Evolutionary conservation across 2,329 filamentous ascomycete species (phyloP).

Genomic region (Tolypocladium cylindrosporum): DNA sequence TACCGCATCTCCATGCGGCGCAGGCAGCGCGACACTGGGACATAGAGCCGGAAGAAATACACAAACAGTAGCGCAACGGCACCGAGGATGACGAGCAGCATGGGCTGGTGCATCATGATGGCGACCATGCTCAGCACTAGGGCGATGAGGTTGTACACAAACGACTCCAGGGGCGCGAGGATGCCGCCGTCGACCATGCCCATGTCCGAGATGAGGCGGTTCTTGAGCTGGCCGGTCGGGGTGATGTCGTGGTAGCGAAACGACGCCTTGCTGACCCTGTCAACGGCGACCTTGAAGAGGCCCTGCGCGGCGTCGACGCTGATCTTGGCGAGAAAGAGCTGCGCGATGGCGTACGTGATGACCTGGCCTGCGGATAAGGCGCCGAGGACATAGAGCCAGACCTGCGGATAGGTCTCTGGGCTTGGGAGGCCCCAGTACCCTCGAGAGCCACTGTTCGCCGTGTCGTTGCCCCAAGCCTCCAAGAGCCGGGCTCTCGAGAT

Average conservation of each 20-base stretch:
- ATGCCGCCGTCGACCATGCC: constrained; percentile 84
- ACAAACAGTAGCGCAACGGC: constrained; percentile 59
- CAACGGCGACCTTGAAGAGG: constrained; percentile 65
- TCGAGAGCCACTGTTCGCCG: constrained; percentile 3
- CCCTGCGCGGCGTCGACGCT: constrained; percentile 67
- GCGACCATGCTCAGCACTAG: constrained; percentile 66
- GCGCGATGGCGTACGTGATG: constrained; percentile 48
- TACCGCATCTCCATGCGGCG: constrained; percentile 84
- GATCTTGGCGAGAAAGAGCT: constrained; percentile 63
- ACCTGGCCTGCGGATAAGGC: constrained; percentile 53
- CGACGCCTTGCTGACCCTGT: constrained; percentile 64
- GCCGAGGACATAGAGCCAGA: constrained; percentile 67
- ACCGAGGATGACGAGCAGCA: constrained; percentile 65
- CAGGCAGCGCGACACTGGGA: constrained; percentile 75
- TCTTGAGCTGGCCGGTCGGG: constrained; percentile 83
- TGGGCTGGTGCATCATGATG: constrained; percentile 68
- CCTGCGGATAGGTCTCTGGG: constrained; percentile 54
- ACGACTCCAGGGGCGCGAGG: constrained; percentile 59
- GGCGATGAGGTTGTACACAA: constrained; percentile 60
- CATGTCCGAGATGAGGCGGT: constrained; percentile 83
- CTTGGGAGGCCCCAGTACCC: constrained; percentile 38
- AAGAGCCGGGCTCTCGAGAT: constrained; percentile 70
- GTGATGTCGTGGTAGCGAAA: constrained; percentile 91
- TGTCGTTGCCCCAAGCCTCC: constrained; percentile 72
- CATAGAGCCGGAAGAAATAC: constrained; percentile 63